Percentiles rank a stretch among this genome's conserved stretches.
Evolutionary conservation across 345 rosid species (phyloP).

Genomic region (Punica granatum): DNA sequence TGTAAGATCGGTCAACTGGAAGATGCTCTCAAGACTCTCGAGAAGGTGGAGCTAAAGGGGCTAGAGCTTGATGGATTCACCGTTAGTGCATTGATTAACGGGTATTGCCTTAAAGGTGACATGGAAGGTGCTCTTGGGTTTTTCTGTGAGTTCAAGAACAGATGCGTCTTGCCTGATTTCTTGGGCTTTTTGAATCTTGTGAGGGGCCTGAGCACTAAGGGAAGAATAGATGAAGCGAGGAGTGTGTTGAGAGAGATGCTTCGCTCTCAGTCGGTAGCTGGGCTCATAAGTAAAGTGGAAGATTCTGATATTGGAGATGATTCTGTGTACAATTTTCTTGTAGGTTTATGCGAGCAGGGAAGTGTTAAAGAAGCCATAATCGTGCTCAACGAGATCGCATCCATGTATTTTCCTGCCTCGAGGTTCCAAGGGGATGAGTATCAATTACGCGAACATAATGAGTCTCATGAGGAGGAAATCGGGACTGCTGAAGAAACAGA

Average conservation of each 20-base stretch:
- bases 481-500: slow-evolving; percentile 14
- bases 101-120: slow-evolving; percentile 62
- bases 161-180: slow-evolving; percentile 54
- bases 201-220: slow-evolving; percentile 70
- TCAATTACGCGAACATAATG: slow-evolving; percentile 14
- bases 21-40: slow-evolving; percentile 49
- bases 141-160: slow-evolving; percentile 44
- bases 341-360: slow-evolving; percentile 61
- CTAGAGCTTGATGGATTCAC: slow-evolving; percentile 59
- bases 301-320: slow-evolving; percentile 48
- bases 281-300: slow-evolving; percentile 45
- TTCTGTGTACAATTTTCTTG: slow-evolving; percentile 39
- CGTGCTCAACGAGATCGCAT: slow-evolving; percentile 52
- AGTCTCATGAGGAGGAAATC: slow-evolving; percentile 12
- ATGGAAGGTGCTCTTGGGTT: slow-evolving; percentile 68
- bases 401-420: slow-evolving; percentile 38
- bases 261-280: slow-evolving; percentile 43
- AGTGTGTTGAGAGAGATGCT: slow-evolving; percentile 80
- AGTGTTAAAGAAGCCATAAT: slow-evolving; percentile 50
- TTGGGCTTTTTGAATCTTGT: slow-evolving; percentile 64
- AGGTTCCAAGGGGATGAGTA: slow-evolving; percentile 22
- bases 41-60: slow-evolving; percentile 30
- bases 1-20: slow-evolving; percentile 58
- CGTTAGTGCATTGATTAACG: slow-evolving; percentile 62
- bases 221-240: slow-evolving; percentile 92